Percentiles rank a stretch among this genome's conserved stretches.
phyloP scores from a whole-genome alignment of 257 asterid genomes.

The Mentha longifolia region DNA sequence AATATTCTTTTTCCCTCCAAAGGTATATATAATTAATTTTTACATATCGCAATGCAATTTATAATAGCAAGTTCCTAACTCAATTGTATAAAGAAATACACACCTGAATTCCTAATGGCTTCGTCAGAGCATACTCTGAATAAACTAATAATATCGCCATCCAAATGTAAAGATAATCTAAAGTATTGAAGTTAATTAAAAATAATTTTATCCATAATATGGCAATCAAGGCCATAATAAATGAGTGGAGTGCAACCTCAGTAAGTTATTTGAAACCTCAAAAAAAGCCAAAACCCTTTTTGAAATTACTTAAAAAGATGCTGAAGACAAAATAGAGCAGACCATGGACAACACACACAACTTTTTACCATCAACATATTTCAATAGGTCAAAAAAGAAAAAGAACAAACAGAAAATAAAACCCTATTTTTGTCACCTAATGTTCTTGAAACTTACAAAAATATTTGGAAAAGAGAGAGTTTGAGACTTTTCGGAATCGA shows the following conservation, averaged over 20 bases:
- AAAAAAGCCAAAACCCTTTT: too few relatives aligned
- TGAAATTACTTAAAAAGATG: slow-evolving; percentile 27
- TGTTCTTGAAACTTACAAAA: slow-evolving; percentile 19
- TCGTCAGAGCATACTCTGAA: too few relatives aligned
- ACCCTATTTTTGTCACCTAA: slow-evolving; percentile 25
- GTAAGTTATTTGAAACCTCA: not conserved
- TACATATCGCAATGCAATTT: too few relatives aligned
- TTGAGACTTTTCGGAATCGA: not conserved
- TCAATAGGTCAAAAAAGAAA: not conserved
- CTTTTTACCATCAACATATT: slow-evolving; percentile 30
- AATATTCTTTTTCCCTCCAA: too few relatives aligned
- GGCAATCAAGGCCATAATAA: not conserved
- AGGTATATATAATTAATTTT: too few relatives aligned
- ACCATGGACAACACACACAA: slow-evolving; percentile 28
- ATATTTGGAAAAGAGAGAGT: not conserved
- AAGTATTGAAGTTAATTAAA: not conserved
- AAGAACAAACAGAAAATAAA: not conserved
- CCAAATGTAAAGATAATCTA: not conserved
- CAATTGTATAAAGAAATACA: too few relatives aligned
- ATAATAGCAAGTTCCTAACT: too few relatives aligned
- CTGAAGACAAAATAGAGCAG: slow-evolving; percentile 34
- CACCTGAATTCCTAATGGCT: too few relatives aligned
- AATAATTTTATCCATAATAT: slow-evolving; percentile 22
- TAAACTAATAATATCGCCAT: not conserved
- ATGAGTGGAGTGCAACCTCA: not conserved